Base-by-base conservation (phyloP, 2,329 filamentous ascomycete genomes). In the Akanthomyces uredinophilus region DNA sequence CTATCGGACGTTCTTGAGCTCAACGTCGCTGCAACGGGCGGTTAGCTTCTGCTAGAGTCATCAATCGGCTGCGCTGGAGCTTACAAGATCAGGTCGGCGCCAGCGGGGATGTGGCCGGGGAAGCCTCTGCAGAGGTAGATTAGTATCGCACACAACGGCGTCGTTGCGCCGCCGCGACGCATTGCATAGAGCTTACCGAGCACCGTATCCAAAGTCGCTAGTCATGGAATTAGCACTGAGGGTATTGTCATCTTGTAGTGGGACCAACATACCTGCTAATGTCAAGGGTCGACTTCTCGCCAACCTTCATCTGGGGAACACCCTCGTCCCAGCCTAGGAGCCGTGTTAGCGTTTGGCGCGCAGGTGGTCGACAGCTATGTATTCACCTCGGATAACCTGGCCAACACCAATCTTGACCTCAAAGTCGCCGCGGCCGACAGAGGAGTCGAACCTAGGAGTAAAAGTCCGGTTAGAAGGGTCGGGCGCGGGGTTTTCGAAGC, bases 251-350 rank as follows among this genome's bases (percentile, higher is more conserved):
- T 13, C 6, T 3, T 24, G 20, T n/a, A 35, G 43, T 8, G 54
- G 52, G 16, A 29, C 22, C 41, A 20, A 47, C 83, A 75, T 82
- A 92, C 89, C 84, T 82, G 66, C 87, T 84, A 73, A 98, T 97
- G 68, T 87, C 89, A 66, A 99, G 82, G 57, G 86, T 90, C 60
- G 92, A 88, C 81, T 91, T 94, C 84, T 98, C 94, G 74, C 94
- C 93, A 63, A 96, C 81, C 73, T 88, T 88, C 94, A 99, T 97
- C 72, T 86, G 81, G 55, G 81, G 78, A 59, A 98, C 92, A 67
- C 89, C 93, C 78, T 96, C 87, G 71, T 92, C 92, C 92, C 86
- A 96, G 68, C 86, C 90, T 92, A 51, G 39, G 7, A 53, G 27
- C 41, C 43, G 46, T 64, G 57, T 65, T 60, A 64, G 61, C 57